phyloP scores from a whole-genome alignment of 2,329 filamentous ascomycete species.

The Fusarium sororula region DNA sequence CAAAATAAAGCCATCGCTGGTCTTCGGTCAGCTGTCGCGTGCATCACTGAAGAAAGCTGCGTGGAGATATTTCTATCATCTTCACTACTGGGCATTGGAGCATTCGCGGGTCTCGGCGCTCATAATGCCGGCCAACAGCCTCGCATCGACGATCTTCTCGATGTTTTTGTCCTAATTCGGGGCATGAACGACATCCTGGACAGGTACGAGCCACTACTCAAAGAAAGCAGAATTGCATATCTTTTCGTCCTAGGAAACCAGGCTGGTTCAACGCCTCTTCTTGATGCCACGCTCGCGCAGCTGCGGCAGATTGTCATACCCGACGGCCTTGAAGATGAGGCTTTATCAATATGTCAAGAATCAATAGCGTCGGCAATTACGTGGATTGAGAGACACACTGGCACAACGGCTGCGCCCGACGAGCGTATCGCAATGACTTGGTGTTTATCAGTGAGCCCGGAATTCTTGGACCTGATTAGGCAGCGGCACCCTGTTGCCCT shows the following conservation, averaged over 20 bases:
- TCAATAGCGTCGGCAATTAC: neutral
- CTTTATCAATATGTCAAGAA: neutral
- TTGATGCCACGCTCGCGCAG: slow-evolving; percentile 3
- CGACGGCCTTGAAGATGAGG: neutral
- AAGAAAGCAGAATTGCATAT: neutral
- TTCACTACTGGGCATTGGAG: slow-evolving; percentile 45
- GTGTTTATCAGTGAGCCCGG: slow-evolving; percentile 13
- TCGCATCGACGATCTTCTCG: slow-evolving; percentile 45
- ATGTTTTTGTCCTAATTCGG: slow-evolving; percentile 44
- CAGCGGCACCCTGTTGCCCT: slow-evolving; percentile 24
- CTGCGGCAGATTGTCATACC: slow-evolving; percentile 18
- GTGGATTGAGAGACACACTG: slow-evolving; percentile 1
- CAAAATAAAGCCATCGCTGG: slow-evolving; percentile 46
- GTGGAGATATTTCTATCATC: slow-evolving; percentile 47
- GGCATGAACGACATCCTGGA: slow-evolving; percentile 46
- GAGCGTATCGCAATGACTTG: slow-evolving; percentile 25
- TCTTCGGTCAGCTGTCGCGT: slow-evolving; percentile 39
- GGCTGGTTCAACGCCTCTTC: neutral
- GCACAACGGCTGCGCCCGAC: neutral
- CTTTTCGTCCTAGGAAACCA: slow-evolving; percentile 3
- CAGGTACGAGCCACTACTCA: slow-evolving; percentile 30
- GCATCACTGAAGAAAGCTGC: slow-evolving; percentile 43
- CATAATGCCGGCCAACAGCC: slow-evolving; percentile 31
- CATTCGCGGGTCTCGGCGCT: slow-evolving; percentile 41
- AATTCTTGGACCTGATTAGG: slow-evolving; percentile 28